Base-by-base conservation (phyloP, 2,329 filamentous ascomycete genomes). In the Purpureocillium takamizusanense region DNA sequence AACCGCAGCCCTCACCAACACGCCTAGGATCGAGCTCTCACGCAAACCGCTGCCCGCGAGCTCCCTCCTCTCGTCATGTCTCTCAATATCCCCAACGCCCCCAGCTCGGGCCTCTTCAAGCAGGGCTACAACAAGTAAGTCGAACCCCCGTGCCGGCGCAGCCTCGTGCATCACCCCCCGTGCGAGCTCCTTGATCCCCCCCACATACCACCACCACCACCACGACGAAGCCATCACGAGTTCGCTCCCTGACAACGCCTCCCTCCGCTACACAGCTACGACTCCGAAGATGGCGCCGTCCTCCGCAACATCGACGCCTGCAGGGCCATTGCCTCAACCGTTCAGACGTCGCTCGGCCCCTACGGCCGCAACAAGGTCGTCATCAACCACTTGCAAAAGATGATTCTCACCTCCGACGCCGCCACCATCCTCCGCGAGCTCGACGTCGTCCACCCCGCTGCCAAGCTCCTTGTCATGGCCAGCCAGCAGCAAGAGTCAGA, bases 351-450 rank as follows among this genome's bases (percentile, higher is more conserved):
- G 33, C 77, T 98, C 28, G 94, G 92, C 37, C 92, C 92, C 43
- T 95, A 95, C 66, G 92, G 92, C 57, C 86, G 92, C 66, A 98
- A 98, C 75, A 98, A 98, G 73, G 89, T 98, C 59, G 87, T 98
- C 69, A 97, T 98, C 74, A 98, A 98, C 74, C 94, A 98, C 69
- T 76, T 98, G 46, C 87, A 95, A 66, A 98, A 98, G 76, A 95
- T 98, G 92, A 94, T 95, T 54, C 74, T 98, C 48, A 98, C 94
- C 52, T 97, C 89, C 44, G 92, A 98, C 60, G 92, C 92, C 48
- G 92, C 92, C 49, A 97, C 92, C 32, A 98, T 98, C 60, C 76
- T 98, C 52, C 83, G 88, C 57, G 94, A 98, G 70, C 80, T 98
- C 62, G 92, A 98, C 57, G 92, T 98, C 46, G 89, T 98, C 40